Percentiles rank a stretch among this genome's conserved stretches.
Evolutionary conservation across 208 protist genomes (phyloP).

Genomic region (Trypanosomatidae sp.): DNA sequence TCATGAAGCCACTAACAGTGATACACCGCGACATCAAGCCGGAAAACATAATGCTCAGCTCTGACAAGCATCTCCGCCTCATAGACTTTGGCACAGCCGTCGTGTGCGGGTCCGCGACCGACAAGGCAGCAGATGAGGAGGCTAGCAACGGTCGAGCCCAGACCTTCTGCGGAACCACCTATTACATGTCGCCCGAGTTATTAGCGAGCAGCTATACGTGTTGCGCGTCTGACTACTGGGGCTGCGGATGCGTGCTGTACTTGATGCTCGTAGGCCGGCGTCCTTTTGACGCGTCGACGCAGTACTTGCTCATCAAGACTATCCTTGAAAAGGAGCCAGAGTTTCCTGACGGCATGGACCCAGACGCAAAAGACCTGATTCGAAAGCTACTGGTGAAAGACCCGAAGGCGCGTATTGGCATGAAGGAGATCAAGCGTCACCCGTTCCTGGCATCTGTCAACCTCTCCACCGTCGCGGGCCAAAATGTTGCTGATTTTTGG

Average conservation of each 20-base stretch:
- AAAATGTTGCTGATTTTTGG: constrained; percentile 59
- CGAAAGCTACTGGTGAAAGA: constrained; percentile 73
- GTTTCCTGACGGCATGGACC: constrained; percentile 65
- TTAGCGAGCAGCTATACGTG: constrained; percentile 92
- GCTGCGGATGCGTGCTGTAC: constrained; percentile 92
- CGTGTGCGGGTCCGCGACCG: constrained; percentile 64
- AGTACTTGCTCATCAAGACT: constrained; percentile 87
- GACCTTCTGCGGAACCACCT: constrained; percentile 90
- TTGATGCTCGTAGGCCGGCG: constrained; percentile 86
- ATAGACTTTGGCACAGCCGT: constrained; percentile 97
- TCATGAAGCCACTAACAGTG: constrained; percentile 59
- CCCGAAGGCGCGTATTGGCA: constrained; percentile 58
- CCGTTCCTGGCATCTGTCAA: constrained; percentile 76
- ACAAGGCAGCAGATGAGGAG: constrained; percentile 64
- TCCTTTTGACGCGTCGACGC: constrained; percentile 87
- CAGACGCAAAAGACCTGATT: constrained; percentile 75
- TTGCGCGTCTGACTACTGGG: constrained; percentile 94
- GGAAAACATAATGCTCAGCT: constrained; percentile 95
- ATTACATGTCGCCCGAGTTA: constrained; percentile 95
- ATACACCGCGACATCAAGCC: constrained; percentile 97
- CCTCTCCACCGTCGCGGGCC: constrained; percentile 45
- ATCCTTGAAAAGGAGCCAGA: constrained; percentile 87
- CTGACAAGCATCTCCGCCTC: constrained; percentile 92
- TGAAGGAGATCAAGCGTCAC: constrained; percentile 72
- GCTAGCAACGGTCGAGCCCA: constrained; percentile 59